A percentile compares a stretch with the other conserved stretches of the same genome.
These are phyloP conservation scores for Arabidopsis arenosa DNA, from an alignment of 345 rosid genomes.

Conservation along the genomic window DNA sequence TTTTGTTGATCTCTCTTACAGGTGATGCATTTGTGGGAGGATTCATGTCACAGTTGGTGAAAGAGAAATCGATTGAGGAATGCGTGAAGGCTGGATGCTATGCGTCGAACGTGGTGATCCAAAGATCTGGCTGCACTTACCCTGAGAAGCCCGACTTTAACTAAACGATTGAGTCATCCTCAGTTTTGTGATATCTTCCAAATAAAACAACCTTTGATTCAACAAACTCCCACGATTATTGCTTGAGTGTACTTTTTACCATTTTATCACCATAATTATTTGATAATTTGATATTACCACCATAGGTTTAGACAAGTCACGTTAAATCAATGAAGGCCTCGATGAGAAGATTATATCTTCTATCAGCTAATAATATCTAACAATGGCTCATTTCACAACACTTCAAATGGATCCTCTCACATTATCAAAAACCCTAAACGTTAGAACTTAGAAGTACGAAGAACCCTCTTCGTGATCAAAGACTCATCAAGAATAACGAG, in stretches of 20 bases:
- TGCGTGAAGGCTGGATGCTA: constrained; percentile 85
- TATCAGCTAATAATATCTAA: neutral
- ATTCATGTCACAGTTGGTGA: constrained; percentile 82
- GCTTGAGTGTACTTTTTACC: constrained; percentile 15
- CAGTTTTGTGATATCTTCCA: constrained; percentile 36
- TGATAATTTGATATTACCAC: constrained; percentile 6
- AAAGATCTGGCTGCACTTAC: constrained; percentile 94
- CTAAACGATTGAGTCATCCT: constrained; percentile 31
- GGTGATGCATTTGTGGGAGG: constrained; percentile 76
- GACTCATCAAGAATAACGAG: constrained; percentile 24
- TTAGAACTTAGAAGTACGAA: neutral
- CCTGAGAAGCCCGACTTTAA: constrained; percentile 56
- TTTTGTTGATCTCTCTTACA: constrained; percentile 33
- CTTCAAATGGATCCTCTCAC: constrained; percentile 1
- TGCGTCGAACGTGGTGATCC: constrained; percentile 84
- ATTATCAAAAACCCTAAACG: neutral
- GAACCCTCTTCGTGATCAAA: neutral
- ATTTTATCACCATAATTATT: neutral
- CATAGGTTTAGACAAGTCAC: neutral
- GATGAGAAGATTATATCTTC: neutral
- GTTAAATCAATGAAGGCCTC: neutral
- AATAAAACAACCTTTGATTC: constrained; percentile 27
- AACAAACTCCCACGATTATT: constrained; percentile 22
- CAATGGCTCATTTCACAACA: constrained; percentile 14
- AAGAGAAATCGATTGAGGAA: constrained; percentile 70